Conservation (phyloP, 1,284 basidiomycete species). For the Marasmius fiardii region DNA sequence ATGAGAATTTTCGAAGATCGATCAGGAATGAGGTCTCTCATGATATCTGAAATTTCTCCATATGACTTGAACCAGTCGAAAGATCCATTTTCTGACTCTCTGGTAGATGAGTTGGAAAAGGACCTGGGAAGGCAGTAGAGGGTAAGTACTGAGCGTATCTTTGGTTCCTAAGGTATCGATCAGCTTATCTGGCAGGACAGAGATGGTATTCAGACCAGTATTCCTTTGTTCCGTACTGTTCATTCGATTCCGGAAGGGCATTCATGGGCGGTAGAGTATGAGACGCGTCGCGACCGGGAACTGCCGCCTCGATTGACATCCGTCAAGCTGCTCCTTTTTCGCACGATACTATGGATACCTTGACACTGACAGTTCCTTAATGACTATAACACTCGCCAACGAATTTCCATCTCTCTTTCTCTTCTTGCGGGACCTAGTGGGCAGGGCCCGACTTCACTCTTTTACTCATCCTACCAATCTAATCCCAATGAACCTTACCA, state of each 20-base stretch:
- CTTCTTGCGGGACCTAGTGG: too few species aligned
- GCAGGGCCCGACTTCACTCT: too few species aligned
- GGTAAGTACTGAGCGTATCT: conserved; percentile 55
- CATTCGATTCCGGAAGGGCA: conserved; percentile 61
- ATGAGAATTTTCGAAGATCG: conserved; percentile 73
- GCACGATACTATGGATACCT: too few species aligned
- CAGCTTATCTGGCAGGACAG: not conserved
- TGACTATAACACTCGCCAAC: too few species aligned
- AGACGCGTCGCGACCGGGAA: too few species aligned
- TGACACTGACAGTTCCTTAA: too few species aligned
- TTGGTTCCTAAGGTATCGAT: conserved; percentile 47
- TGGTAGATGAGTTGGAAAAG: conserved; percentile 22
- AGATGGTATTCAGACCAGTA: conserved; percentile 57
- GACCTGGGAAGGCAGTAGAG: conserved; percentile 3
- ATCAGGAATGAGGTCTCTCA: conserved; percentile 62
- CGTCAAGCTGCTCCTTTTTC: too few species aligned
- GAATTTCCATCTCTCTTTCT: too few species aligned
- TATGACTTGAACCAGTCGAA: conserved; percentile 92
- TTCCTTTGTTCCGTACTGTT: conserved; percentile 70
- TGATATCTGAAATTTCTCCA: conserved; percentile 55
- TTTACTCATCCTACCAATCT: too few species aligned
- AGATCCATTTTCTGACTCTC: conserved; percentile 59
- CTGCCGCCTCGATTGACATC: too few species aligned
- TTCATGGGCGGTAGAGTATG: too few species aligned
- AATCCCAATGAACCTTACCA: too few species aligned